These are phyloP conservation scores for Phytophthora sp. DNA, from an alignment of 352 stramenopile genomes.

Conservation along the genomic window DNA sequence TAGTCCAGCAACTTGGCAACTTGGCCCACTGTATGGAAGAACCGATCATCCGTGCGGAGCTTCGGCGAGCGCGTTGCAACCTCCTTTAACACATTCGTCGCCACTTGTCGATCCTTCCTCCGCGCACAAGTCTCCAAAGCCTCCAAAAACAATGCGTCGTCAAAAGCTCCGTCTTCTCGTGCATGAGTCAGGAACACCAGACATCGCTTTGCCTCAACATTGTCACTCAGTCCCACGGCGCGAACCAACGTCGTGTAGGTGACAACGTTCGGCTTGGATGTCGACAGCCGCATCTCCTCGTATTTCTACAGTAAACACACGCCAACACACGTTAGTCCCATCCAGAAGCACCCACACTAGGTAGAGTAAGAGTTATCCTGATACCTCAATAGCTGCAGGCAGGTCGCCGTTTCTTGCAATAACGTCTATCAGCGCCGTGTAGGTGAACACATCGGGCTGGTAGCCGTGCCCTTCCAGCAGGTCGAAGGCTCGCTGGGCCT, in stretches of 20 bases:
- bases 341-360: no score
- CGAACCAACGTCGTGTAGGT: conserved; percentile 79
- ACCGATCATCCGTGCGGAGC: conserved; percentile 51
- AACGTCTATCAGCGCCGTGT: conserved; percentile 84
- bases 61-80: conserved; percentile 40
- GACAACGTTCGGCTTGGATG: conserved; percentile 73
- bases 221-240: conserved; percentile 48
- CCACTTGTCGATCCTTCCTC: conserved; percentile 44
- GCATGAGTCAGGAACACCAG: conserved; percentile 57
- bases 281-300: conserved; percentile 64
- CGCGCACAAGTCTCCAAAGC: conserved; percentile 60
- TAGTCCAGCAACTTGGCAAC: conserved; percentile 41
- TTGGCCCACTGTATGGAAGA: conserved; percentile 52
- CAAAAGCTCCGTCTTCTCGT: conserved; percentile 55
- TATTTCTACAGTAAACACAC: conserved; percentile 46
- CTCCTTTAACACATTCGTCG: conserved; percentile 43
- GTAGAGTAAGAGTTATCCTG: no score
- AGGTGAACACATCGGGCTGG: conserved; percentile 80
- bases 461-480: conserved; percentile 55
- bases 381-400: conserved; percentile 54
- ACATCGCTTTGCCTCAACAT: conserved; percentile 43
- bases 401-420: conserved; percentile 59
- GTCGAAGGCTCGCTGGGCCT: conserved; percentile 71
- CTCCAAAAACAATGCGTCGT: conserved; percentile 68
- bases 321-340: conserved; percentile 1